phyloP scores from a whole-genome alignment of 1,284 basidiomycete species.

The Malassezia sympodialis region DNA sequence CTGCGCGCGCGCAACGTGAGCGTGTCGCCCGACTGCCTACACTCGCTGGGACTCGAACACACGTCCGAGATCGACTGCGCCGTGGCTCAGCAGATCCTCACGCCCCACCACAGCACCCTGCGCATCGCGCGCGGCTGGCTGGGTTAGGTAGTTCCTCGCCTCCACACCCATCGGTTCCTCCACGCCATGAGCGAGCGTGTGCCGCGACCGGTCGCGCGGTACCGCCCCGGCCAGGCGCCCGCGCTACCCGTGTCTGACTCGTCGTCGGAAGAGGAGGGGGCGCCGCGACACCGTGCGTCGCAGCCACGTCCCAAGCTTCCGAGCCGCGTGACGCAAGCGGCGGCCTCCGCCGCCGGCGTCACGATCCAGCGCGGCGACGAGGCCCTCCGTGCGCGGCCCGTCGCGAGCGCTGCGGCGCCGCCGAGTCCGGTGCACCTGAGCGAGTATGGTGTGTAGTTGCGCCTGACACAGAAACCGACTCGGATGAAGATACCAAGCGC shows the following conservation, averaged over 20 bases:
- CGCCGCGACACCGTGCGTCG: background rate
- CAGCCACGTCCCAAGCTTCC: conserved; percentile 7
- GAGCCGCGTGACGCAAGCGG: conserved; percentile 14
- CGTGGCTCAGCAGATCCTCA: background rate
- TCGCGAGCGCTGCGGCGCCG: background rate
- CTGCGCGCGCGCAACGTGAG: background rate
- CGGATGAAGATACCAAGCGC: conserved; percentile 12
- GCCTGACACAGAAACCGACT: conserved; percentile 16
- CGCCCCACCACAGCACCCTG: background rate
- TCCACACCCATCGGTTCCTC: background rate
- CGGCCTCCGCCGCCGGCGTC: conserved; percentile 16
- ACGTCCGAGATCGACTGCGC: background rate
- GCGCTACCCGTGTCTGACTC: background rate
- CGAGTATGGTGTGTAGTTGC: conserved; percentile 4
- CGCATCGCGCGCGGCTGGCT: background rate
- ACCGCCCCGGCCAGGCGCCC: conserved; percentile 44
- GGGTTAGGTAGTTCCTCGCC: background rate
- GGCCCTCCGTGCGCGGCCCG: background rate
- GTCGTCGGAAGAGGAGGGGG: conserved; percentile 16
- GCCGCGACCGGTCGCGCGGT: conserved; percentile 33
- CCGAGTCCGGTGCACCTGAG: background rate
- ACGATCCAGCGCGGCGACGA: conserved; percentile 9
- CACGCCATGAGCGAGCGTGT: conserved; percentile 15
- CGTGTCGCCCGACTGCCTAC: background rate
- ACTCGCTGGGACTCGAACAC: conserved; percentile 1